Conservation (phyloP, 768 basidiomycete genomes). For the Amanita exitialis region DNA sequence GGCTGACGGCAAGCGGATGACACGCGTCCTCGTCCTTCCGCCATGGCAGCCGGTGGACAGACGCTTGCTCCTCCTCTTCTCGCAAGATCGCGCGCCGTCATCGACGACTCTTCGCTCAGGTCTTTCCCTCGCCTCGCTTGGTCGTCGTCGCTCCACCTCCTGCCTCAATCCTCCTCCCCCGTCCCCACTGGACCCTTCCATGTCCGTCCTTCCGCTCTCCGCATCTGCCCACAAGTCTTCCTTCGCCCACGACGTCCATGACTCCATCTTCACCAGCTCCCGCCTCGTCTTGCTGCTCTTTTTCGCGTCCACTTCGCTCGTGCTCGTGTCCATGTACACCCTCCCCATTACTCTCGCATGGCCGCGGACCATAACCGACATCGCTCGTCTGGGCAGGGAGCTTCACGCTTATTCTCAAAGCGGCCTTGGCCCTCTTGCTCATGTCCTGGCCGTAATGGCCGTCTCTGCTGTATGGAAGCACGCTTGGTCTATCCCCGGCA, state of each 20-base stretch:
- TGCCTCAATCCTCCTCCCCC: constrained; percentile 24
- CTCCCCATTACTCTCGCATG: constrained; percentile 70
- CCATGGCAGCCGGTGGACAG: neutral
- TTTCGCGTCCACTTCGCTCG: constrained; percentile 60
- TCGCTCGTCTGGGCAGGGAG: constrained; percentile 65
- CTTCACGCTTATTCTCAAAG: constrained; percentile 73
- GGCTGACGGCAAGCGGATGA: constrained; percentile 3
- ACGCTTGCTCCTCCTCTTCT: constrained; percentile 18
- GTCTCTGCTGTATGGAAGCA: constrained; percentile 91
- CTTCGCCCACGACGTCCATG: constrained; percentile 6
- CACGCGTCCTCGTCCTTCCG: neutral
- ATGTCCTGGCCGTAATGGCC: constrained; percentile 76
- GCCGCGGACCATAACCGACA: constrained; percentile 68
- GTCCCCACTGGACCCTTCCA: constrained; percentile 20
- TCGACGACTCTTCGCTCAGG: constrained; percentile 48
- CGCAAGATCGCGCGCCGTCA: constrained; percentile 42
- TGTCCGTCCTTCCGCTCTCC: constrained; percentile 48
- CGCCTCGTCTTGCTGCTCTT: constrained; percentile 38
- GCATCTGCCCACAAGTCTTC: constrained; percentile 33
- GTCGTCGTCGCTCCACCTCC: constrained; percentile 43
- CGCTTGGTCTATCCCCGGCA: constrained; percentile 94
- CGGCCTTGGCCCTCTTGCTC: constrained; percentile 50
- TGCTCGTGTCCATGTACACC: constrained; percentile 64
- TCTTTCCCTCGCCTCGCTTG: constrained; percentile 41
- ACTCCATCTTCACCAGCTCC: constrained; percentile 30